These are phyloP conservation scores for Tieghemostelium lacteum DNA, from an alignment of 78 protist genomes.

Conservation along the genomic window DNA sequence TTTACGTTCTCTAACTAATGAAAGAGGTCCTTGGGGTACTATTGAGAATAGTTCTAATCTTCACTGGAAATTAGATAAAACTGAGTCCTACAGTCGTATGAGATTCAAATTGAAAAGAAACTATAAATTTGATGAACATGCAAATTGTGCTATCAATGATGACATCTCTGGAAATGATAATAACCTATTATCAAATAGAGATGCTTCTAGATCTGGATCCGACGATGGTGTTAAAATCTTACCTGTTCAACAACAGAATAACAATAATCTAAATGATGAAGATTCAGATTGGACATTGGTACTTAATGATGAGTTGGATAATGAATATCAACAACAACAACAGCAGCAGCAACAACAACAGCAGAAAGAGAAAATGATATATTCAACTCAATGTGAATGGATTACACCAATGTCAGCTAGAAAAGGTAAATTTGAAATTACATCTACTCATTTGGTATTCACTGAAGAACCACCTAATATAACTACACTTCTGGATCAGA, in stretches of 20 bases:
- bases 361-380: constrained; percentile 46
- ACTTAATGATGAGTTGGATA: not conserved
- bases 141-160: constrained; percentile 60
- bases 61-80: constrained; percentile 82
- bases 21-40: constrained; percentile 79
- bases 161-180: not conserved
- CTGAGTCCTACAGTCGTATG: constrained; percentile 76
- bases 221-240: not conserved
- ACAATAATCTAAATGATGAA: constrained; percentile 11
- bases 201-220: not conserved
- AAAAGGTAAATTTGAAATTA: constrained; percentile 59
- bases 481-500: not conserved
- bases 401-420: constrained; percentile 38
- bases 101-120: constrained; percentile 75
- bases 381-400: constrained; percentile 49
- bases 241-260: not conserved
- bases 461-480: constrained; percentile 18
- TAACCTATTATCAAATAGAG: not conserved
- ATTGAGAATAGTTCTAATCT: constrained; percentile 2
- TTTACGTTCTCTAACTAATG: constrained; percentile 42
- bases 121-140: constrained; percentile 78
- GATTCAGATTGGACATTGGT: constrained; percentile 53
- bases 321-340: not conserved
- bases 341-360: constrained; percentile 21
- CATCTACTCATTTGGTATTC: constrained; percentile 38